Percentiles rank a stretch among this genome's conserved stretches.
Conservation (phyloP, 768 basidiomycete genomes). For the Dioszegia aurantiaca region DNA sequence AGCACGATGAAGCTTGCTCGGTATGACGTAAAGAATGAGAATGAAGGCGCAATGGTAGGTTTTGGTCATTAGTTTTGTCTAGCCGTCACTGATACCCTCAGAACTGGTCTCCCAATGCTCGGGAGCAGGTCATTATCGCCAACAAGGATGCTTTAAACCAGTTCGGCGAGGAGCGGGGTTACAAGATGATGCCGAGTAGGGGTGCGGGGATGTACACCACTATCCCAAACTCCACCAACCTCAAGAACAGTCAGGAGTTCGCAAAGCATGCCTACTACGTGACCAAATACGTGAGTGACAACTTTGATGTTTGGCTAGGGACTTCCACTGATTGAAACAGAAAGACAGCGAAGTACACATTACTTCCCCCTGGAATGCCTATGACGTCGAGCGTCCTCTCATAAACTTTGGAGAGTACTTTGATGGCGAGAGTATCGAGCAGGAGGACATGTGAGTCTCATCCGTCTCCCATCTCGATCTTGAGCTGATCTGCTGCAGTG, state of each 20-base stretch:
- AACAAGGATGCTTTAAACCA: conserved; percentile 49
- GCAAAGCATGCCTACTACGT: conserved; percentile 63
- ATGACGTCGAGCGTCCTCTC: conserved; percentile 58
- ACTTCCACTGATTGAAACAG: neutral
- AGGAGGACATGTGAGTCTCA: conserved; percentile 58
- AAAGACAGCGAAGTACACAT: conserved; percentile 65
- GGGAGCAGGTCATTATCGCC: conserved; percentile 41
- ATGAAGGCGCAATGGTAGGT: conserved; percentile 56
- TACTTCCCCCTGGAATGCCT: conserved; percentile 64
- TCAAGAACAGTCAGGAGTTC: conserved; percentile 23
- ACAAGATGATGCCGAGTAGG: conserved; percentile 44
- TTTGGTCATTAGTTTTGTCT: conserved; percentile 55
- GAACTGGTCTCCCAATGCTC: conserved; percentile 40
- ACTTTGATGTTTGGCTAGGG: neutral
- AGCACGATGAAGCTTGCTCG: conserved; percentile 48
- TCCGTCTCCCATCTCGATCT: neutral
- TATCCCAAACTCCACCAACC: conserved; percentile 44
- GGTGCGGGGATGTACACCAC: conserved; percentile 38
- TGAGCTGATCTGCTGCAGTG: conserved; percentile 32
- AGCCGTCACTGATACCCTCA: conserved; percentile 55
- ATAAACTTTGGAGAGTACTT: conserved; percentile 46
- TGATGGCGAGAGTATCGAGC: conserved; percentile 62
- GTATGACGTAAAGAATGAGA: conserved; percentile 31
- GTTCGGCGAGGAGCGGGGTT: conserved; percentile 49
- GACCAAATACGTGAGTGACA: conserved; percentile 46